Conservation (phyloP, 2,329 filamentous ascomycete species). For the Boeremia lycopersici region DNA sequence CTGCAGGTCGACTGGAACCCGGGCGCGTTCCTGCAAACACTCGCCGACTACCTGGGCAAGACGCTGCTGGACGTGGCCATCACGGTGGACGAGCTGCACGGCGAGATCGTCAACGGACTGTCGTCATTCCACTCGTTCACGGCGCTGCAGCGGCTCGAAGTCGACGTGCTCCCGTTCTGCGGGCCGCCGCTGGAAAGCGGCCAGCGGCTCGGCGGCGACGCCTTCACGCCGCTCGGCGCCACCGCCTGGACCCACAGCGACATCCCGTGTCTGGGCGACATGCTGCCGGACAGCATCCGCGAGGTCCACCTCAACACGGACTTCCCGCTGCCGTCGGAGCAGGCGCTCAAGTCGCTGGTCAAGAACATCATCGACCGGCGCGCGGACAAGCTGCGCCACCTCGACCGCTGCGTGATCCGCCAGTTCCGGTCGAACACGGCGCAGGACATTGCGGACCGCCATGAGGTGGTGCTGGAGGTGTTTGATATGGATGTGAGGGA, state of each 20-base stretch:
- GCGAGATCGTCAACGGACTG: constrained; percentile 39
- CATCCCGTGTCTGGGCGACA: constrained; percentile 44
- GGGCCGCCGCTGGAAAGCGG: constrained; percentile 44
- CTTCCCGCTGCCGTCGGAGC: constrained; percentile 29
- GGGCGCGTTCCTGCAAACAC: constrained; percentile 35
- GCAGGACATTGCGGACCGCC: constrained; percentile 19
- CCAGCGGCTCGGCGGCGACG: constrained; percentile 31
- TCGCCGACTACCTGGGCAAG: constrained; percentile 33
- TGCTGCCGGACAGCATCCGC: constrained; percentile 38
- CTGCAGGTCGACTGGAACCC: constrained; percentile 43
- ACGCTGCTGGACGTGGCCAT: constrained; percentile 38
- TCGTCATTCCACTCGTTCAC: constrained; percentile 38
- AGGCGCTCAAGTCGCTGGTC: constrained; percentile 30
- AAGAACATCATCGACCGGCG: constrained; percentile 39
- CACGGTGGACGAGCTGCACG: constrained; percentile 40
- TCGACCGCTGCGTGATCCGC: constrained; percentile 32
- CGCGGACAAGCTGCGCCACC: constrained; percentile 20
- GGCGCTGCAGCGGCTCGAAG: constrained; percentile 33
- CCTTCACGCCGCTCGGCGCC: constrained; percentile 26
- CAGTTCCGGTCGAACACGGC: constrained; percentile 33
- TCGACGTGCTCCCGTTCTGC: constrained; percentile 40
- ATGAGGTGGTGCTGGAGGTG: constrained; percentile 27
- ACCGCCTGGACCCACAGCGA: constrained; percentile 35
- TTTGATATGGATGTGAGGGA: constrained; percentile 24
- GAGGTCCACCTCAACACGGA: constrained; percentile 41